phyloP scores from a whole-genome alignment of 345 rosid species.

The Salix udensis region DNA sequence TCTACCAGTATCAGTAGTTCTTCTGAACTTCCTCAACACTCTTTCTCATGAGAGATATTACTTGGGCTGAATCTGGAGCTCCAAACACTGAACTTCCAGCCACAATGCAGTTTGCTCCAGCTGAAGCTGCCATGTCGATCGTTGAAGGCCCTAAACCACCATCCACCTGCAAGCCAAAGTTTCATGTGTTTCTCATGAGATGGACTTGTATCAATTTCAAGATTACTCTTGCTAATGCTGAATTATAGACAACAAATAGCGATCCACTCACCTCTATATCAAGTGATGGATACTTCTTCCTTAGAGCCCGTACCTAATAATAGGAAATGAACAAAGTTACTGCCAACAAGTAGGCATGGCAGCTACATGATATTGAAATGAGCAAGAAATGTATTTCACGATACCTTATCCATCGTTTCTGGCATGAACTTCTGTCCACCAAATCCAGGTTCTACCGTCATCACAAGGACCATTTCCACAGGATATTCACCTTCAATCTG shows the following conservation, averaged over 20 bases:
- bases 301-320: slow-evolving; percentile 53
- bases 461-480: slow-evolving; percentile 92
- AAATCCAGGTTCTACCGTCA: slow-evolving; percentile 92
- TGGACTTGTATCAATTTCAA: not conserved
- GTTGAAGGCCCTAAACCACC: slow-evolving; percentile 94
- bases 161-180: slow-evolving; percentile 52
- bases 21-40: slow-evolving; percentile 52
- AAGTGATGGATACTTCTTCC: slow-evolving; percentile 65
- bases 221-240: not conserved
- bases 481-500: slow-evolving; percentile 73
- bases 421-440: slow-evolving; percentile 96
- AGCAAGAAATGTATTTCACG: not conserved
- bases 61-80: slow-evolving; percentile 71
- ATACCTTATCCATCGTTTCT: slow-evolving; percentile 77
- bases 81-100: slow-evolving; percentile 94
- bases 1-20: slow-evolving; percentile 18
- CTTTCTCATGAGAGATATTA: slow-evolving; percentile 58
- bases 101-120: slow-evolving; percentile 80
- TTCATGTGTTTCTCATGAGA: not conserved
- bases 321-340: not conserved
- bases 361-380: not conserved
- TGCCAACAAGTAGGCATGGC: not conserved
- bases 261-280: slow-evolving; percentile 66
- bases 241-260: not conserved
- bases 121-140: slow-evolving; percentile 68